These are phyloP conservation scores for Cystobasidiaceae sp. DNA, from an alignment of 1,284 basidiomycete species.

Conservation along the genomic window DNA sequence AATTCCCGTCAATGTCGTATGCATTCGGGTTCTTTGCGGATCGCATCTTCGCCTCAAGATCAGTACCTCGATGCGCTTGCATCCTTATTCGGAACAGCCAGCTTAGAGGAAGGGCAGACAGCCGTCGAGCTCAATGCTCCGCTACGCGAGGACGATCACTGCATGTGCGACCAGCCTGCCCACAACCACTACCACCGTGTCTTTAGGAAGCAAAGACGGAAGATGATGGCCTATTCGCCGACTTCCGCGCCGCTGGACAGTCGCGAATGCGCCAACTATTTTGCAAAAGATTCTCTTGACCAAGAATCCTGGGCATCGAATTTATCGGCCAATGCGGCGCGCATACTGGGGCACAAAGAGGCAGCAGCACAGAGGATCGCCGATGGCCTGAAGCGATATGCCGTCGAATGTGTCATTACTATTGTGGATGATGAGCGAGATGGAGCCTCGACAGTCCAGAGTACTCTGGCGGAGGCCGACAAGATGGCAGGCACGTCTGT, in stretches of 20 bases:
- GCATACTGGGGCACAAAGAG: neutral
- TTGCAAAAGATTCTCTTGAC: no score
- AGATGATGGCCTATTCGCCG: neutral
- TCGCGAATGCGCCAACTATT: neutral
- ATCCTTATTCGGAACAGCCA: neutral
- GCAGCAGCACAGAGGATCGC: neutral
- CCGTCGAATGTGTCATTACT: conserved; percentile 1
- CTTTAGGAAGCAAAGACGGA: neutral
- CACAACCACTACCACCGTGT: neutral
- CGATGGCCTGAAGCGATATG: neutral
- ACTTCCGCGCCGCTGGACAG: neutral
- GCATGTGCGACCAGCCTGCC: neutral
- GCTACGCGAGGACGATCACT: neutral
- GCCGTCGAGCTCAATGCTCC: neutral
- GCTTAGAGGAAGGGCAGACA: neutral
- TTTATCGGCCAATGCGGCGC: no score
- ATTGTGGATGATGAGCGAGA: no score
- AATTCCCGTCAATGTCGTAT: neutral
- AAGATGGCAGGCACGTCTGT: neutral
- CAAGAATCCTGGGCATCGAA: no score
- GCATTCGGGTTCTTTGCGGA: neutral
- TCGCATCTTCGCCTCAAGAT: neutral
- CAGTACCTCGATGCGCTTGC: conserved; percentile 7
- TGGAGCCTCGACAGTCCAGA: no score
- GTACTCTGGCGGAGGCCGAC: no score